phyloP scores from a whole-genome alignment of 768 basidiomycete genomes.

The Mycena chlorophos region DNA sequence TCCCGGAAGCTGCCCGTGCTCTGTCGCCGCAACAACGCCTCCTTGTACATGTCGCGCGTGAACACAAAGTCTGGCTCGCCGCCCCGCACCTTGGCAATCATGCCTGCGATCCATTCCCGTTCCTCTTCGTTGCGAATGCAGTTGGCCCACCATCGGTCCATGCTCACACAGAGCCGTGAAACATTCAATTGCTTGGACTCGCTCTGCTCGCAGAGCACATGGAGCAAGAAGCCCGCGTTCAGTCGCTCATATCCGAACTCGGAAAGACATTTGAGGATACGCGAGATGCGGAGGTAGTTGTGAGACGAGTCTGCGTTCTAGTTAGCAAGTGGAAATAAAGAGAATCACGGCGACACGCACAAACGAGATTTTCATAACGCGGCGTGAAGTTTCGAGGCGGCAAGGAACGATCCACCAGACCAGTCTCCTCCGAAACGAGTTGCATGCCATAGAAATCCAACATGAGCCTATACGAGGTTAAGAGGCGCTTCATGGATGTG shows the following conservation, averaged over 20 bases:
- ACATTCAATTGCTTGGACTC: slow-evolving; percentile 53
- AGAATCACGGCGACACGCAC: slow-evolving; percentile 42
- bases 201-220: slow-evolving; percentile 70
- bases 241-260: slow-evolving; percentile 66
- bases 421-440: slow-evolving; percentile 56
- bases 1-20: slow-evolving; percentile 35
- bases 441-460: slow-evolving; percentile 81
- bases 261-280: slow-evolving; percentile 74
- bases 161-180: slow-evolving; percentile 52
- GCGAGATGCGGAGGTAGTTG: slow-evolving; percentile 75
- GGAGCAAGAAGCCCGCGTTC: slow-evolving; percentile 66
- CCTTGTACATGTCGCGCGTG: slow-evolving; percentile 58
- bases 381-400: slow-evolving; percentile 50
- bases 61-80: slow-evolving; percentile 45
- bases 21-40: slow-evolving; percentile 43
- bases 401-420: slow-evolving; percentile 54
- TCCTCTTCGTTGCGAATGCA: slow-evolving; percentile 66
- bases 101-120: slow-evolving; percentile 52
- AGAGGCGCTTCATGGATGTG: slow-evolving; percentile 48
- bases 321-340: slow-evolving; percentile 4
- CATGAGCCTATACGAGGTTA: slow-evolving; percentile 69
- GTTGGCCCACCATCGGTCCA: slow-evolving; percentile 80
- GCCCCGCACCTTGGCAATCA: slow-evolving; percentile 55
- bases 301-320: slow-evolving; percentile 55
- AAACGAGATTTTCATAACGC: slow-evolving; percentile 63